Conservation (phyloP, 495 filamentous ascomycete genomes). For the Tuber microsphaerosporum region DNA sequence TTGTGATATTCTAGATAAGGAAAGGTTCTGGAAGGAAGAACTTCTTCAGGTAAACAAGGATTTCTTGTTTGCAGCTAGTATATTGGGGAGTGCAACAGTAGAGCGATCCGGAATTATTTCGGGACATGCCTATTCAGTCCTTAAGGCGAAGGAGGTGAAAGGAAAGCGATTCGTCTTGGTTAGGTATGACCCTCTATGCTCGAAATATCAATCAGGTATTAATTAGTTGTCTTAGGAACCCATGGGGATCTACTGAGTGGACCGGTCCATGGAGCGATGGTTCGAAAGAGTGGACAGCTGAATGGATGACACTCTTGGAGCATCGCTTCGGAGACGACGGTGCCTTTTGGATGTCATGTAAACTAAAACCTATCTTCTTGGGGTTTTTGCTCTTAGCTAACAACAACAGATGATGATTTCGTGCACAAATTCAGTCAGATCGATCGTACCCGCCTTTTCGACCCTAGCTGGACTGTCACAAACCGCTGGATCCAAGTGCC, state of each 20-base stretch:
- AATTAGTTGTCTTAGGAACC: conserved; percentile 51
- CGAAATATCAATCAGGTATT: conserved; percentile 25
- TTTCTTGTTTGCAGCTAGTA: conserved; percentile 64
- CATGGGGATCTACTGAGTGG: conserved; percentile 84
- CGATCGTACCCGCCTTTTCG: conserved; percentile 82
- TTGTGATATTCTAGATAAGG: conserved; percentile 76
- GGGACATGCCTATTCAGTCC: conserved; percentile 83
- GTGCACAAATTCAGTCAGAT: conserved; percentile 75
- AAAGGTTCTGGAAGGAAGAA: conserved; percentile 82
- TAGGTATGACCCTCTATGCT: conserved; percentile 42
- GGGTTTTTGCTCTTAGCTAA: conserved; percentile 4
- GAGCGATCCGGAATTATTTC: conserved; percentile 65
- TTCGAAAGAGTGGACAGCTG: conserved; percentile 82
- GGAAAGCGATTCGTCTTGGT: conserved; percentile 67
- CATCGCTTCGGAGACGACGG: conserved; percentile 89
- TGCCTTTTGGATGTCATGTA: conserved; percentile 54
- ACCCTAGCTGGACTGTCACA: conserved; percentile 70
- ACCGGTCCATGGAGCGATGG: conserved; percentile 68
- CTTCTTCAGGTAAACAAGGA: conserved; percentile 76
- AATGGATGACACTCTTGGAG: conserved; percentile 71
- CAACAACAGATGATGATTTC: conserved; percentile 62
- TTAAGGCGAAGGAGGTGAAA: conserved; percentile 70
- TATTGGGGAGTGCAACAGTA: conserved; percentile 33
- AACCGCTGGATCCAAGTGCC: conserved; percentile 78
- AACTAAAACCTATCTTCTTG: conserved; percentile 24